These are phyloP conservation scores for Dalechampia spathulata DNA, from an alignment of 441 rosid species.

Conservation along the genomic window DNA sequence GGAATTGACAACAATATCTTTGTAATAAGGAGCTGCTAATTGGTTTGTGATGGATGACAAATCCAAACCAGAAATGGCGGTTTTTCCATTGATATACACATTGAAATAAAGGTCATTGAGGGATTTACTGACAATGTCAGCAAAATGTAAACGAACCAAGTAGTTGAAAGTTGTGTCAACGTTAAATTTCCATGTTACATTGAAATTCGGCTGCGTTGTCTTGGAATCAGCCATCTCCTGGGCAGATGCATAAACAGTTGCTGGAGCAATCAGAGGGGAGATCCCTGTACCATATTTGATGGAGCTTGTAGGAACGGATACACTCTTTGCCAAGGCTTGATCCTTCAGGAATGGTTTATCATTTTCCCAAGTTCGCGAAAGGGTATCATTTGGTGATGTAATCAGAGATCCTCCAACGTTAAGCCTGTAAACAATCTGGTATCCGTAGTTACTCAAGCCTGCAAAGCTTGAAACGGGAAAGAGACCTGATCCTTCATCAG, in stretches of 20 bases:
- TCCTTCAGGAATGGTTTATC: constrained; percentile 49
- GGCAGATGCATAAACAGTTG: constrained; percentile 55
- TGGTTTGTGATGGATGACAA: constrained; percentile 39
- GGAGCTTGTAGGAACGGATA: constrained; percentile 32
- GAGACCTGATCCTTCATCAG: constrained; percentile 48
- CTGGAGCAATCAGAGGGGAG: constrained; percentile 59
- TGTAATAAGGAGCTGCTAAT: constrained; percentile 50
- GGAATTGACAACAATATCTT: constrained; percentile 64
- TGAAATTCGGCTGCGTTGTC: constrained; percentile 45
- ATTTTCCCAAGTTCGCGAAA: constrained; percentile 52
- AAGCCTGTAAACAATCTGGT: constrained; percentile 53
- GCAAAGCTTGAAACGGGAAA: constrained; percentile 39
- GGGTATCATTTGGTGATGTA: constrained; percentile 58
- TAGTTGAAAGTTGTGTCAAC: constrained; percentile 46
- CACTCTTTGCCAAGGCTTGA: constrained; percentile 28
- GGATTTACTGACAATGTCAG: constrained; percentile 69
- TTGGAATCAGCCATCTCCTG: constrained; percentile 52
- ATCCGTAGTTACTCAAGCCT: constrained; percentile 38
- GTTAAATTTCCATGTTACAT: constrained; percentile 61
- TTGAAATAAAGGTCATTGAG: constrained; percentile 72
- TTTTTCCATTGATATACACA: constrained; percentile 60
- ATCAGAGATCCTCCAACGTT: constrained; percentile 66
- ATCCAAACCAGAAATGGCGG: constrained; percentile 60
- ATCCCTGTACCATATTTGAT: constrained; percentile 39
- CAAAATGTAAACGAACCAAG: constrained; percentile 61